Evolutionary conservation across 2,329 filamentous ascomycete genomes (phyloP).

Genomic region (Alternaria hordeiaustralica): DNA sequence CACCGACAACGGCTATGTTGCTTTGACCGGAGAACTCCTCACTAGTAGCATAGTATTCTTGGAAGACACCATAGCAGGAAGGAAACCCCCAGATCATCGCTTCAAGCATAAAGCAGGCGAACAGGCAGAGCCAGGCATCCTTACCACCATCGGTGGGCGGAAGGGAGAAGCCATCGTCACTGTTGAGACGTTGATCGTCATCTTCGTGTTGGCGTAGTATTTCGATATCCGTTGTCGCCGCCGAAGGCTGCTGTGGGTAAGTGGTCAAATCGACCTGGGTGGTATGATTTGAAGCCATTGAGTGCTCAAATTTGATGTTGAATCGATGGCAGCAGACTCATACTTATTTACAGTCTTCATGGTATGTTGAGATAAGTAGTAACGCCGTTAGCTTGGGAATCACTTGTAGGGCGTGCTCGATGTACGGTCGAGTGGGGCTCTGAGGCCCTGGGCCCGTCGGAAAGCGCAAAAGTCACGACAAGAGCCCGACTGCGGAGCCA

Average conservation of each 20-base stretch:
- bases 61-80: conserved; percentile 41
- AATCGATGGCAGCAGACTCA: not conserved
- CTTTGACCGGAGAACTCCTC: conserved; percentile 38
- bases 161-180: conserved; percentile 35
- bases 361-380: not conserved
- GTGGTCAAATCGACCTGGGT: conserved; percentile 20
- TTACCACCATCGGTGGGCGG: conserved; percentile 40
- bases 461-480: not conserved
- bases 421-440: conserved; percentile 4
- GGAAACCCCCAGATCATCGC: conserved; percentile 53
- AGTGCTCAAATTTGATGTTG: not conserved
- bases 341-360: not conserved
- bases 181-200: conserved; percentile 3
- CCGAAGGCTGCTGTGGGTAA: conserved; percentile 17
- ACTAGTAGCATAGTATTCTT: conserved; percentile 42
- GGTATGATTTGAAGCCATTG: conserved; percentile 25
- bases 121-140: conserved; percentile 38
- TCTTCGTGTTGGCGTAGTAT: conserved; percentile 18
- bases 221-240: conserved; percentile 21
- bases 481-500: not conserved
- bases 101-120: conserved; percentile 59
- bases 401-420: conserved; percentile 29
- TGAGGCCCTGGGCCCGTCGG: conserved; percentile 4
- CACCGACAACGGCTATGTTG: conserved; percentile 42
- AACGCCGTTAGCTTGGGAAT: conserved; percentile 5